phyloP scores from a whole-genome alignment of 345 rosid species.

The Corchorus olitorius region DNA sequence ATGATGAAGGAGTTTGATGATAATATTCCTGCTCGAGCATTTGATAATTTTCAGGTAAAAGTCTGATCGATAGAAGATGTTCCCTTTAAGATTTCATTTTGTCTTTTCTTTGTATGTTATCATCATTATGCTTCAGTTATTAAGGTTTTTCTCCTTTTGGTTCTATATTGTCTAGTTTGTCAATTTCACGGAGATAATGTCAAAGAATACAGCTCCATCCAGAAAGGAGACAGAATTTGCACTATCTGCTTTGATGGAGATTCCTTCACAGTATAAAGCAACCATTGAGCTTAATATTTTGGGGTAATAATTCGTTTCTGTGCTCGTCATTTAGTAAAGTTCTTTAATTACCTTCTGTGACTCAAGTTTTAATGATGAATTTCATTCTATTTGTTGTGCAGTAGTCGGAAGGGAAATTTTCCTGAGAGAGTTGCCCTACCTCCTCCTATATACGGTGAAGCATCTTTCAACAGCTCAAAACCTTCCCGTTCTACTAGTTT shows the following conservation, averaged over 20 bases:
- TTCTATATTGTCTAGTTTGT: constrained; percentile 65
- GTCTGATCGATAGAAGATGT: constrained; percentile 4
- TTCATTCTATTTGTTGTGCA: constrained; percentile 33
- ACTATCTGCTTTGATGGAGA: constrained; percentile 91
- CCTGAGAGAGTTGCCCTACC: constrained; percentile 73
- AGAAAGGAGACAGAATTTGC: constrained; percentile 93
- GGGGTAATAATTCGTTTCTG: constrained; percentile 52
- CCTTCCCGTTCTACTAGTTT: constrained; percentile 44
- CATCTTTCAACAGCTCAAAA: constrained; percentile 40
- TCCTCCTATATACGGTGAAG: constrained; percentile 59
- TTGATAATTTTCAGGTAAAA: constrained; percentile 93
- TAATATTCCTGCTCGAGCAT: constrained; percentile 91
- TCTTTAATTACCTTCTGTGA: not conserved
- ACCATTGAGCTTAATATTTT: constrained; percentile 76
- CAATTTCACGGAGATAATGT: constrained; percentile 90
- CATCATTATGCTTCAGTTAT: not conserved
- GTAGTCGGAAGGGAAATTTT: constrained; percentile 48
- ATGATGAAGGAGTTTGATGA: constrained; percentile 97
- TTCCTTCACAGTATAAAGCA: constrained; percentile 93
- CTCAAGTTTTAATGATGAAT: not conserved
- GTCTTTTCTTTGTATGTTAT: not conserved
- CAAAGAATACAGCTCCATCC: constrained; percentile 53
- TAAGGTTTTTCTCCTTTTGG: constrained; percentile 2
- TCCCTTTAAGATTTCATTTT: constrained; percentile 4
- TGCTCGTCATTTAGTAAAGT: not conserved